These are phyloP conservation scores for Calonectria ilicicola DNA, from an alignment of 2,329 filamentous ascomycete species.

Conservation along the genomic window DNA sequence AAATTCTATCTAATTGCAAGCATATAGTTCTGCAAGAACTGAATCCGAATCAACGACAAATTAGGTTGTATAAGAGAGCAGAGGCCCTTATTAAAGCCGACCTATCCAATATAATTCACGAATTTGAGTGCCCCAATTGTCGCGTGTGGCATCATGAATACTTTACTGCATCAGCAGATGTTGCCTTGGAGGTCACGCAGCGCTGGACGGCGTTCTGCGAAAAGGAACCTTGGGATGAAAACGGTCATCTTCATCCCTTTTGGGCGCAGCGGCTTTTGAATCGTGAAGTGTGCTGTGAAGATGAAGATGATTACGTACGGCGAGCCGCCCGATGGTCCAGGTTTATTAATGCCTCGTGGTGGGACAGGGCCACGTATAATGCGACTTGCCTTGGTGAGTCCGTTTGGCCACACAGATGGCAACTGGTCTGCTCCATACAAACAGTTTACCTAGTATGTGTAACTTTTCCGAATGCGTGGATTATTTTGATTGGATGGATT, in stretches of 20 bases:
- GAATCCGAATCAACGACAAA: background rate
- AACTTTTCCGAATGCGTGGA: background rate
- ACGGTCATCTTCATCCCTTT: background rate
- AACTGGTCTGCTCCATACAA: background rate
- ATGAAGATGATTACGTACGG: background rate
- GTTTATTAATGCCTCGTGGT: constrained; percentile 1
- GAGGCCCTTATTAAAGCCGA: background rate
- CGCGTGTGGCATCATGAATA: background rate
- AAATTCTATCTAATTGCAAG: background rate
- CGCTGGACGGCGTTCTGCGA: constrained; percentile 7
- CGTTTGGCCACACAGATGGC: constrained; percentile 7
- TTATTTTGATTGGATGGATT: background rate
- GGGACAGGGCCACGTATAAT: background rate
- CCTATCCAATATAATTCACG: background rate
- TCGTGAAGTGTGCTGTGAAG: background rate
- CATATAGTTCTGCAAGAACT: background rate
- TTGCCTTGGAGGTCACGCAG: background rate
- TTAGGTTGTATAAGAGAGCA: background rate
- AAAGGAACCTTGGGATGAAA: constrained; percentile 8
- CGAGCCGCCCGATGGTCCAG: background rate
- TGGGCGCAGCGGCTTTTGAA: background rate
- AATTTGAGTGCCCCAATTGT: background rate
- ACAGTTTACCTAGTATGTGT: background rate
- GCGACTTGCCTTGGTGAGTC: background rate
- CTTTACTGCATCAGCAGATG: background rate